Evolutionary conservation across 306 rosid species (phyloP).

Genomic region (Rubus idaeus): DNA sequence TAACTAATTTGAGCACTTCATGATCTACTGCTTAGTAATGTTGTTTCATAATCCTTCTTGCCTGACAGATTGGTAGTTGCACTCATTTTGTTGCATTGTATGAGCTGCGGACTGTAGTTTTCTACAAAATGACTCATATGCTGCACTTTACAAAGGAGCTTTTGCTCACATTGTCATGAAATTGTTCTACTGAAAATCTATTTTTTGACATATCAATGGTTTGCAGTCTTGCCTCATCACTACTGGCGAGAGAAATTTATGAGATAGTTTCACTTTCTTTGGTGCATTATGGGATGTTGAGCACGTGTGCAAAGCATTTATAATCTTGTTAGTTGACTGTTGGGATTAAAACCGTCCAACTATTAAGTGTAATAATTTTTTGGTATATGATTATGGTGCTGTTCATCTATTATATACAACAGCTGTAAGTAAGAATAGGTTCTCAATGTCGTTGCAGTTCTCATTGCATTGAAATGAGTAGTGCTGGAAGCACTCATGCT

Average conservation of each 20-base stretch:
- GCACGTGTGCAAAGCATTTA: background rate
- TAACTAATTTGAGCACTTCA: background rate
- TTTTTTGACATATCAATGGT: background rate
- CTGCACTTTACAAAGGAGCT: background rate
- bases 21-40: too few relatives aligned
- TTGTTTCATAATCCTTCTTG: background rate
- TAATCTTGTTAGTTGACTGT: background rate
- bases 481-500: background rate
- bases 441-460: background rate
- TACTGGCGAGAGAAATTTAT: background rate
- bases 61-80: background rate
- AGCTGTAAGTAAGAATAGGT: background rate
- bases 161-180: background rate
- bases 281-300: background rate
- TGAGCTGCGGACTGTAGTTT: constrained; percentile 5
- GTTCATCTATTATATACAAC: background rate
- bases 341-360: background rate
- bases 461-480: background rate
- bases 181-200: background rate
- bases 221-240: background rate
- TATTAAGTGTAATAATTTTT: background rate
- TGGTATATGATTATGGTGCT: too few relatives aligned
- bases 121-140: background rate
- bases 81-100: background rate
- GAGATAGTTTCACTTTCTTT: background rate